phyloP scores from a whole-genome alignment of 768 basidiomycete genomes.

The Russula emetica region DNA sequence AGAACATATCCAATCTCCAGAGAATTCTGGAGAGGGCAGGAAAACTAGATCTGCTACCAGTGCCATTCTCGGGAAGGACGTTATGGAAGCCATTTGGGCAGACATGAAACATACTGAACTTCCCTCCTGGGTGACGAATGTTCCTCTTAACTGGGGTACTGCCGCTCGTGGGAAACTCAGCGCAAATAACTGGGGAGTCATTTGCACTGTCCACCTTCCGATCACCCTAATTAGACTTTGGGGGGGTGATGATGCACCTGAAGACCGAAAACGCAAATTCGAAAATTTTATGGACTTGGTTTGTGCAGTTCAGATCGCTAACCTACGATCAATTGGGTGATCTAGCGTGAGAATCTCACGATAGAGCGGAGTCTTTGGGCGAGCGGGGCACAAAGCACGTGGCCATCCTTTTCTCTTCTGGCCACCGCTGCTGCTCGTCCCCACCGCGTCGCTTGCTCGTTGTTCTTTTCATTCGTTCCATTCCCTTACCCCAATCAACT shows the following conservation, averaged over 20 bases:
- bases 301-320: slow-evolving; percentile 29
- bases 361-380: too few species aligned
- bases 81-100: slow-evolving; percentile 33
- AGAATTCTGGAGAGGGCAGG: neutral
- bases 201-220: slow-evolving; percentile 35
- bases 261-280: slow-evolving; percentile 26
- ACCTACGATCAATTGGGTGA: slow-evolving; percentile 25
- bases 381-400: too few species aligned
- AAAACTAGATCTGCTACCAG: neutral
- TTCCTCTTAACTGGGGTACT: slow-evolving; percentile 36
- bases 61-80: slow-evolving; percentile 32
- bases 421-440: too few species aligned
- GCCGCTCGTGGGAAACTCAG: slow-evolving; percentile 34
- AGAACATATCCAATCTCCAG: neutral
- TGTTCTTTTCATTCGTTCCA: too few species aligned
- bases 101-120: slow-evolving; percentile 34
- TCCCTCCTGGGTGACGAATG: slow-evolving; percentile 35
- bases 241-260: slow-evolving; percentile 29
- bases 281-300: slow-evolving; percentile 36
- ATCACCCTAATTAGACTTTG: slow-evolving; percentile 39
- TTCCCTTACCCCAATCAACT: too few species aligned
- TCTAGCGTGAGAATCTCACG: too few species aligned
- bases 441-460: too few species aligned
- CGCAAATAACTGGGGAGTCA: slow-evolving; percentile 37
- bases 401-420: too few species aligned